These are phyloP conservation scores for Kwoniella shivajii DNA, from an alignment of 1,284 basidiomycete genomes.

Conservation along the genomic window DNA sequence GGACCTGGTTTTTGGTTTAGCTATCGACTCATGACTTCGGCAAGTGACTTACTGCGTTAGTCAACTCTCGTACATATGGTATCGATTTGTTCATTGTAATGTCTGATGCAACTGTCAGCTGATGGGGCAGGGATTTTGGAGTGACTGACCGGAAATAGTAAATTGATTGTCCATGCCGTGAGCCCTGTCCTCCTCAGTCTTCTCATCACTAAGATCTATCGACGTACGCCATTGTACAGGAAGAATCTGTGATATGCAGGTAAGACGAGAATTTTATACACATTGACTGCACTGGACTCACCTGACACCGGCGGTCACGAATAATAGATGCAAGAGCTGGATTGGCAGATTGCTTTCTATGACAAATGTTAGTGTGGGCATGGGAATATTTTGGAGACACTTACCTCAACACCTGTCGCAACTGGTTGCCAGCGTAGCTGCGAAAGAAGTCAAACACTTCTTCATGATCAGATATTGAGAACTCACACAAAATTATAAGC, in stretches of 20 bases:
- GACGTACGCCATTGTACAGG: slow-evolving; percentile 62
- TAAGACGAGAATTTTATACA: neutral
- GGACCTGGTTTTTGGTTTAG: too few species aligned
- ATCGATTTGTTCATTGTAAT: slow-evolving; percentile 59
- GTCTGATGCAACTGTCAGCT: slow-evolving; percentile 47
- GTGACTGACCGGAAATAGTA: slow-evolving; percentile 52
- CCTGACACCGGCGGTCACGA: slow-evolving; percentile 54
- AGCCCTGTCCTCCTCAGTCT: slow-evolving; percentile 53
- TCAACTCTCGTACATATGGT: slow-evolving; percentile 57
- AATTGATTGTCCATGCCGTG: slow-evolving; percentile 58
- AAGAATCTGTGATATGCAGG: slow-evolving; percentile 50
- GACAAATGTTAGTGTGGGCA: neutral
- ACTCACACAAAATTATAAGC: slow-evolving; percentile 56
- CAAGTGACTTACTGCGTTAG: slow-evolving; percentile 54
- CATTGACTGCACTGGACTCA: neutral
- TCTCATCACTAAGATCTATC: slow-evolving; percentile 55
- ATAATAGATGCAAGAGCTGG: slow-evolving; percentile 57
- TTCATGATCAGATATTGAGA: neutral
- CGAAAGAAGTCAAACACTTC: neutral
- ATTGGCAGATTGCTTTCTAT: slow-evolving; percentile 55
- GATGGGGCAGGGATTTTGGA: too few species aligned
- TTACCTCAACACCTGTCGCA: slow-evolving; percentile 55
- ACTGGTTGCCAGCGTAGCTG: slow-evolving; percentile 57
- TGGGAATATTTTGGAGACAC: slow-evolving; percentile 3
- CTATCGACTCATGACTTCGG: too few species aligned